Evolutionary conservation across 345 rosid genomes (phyloP).

Genomic region (Linum tenue): DNA sequence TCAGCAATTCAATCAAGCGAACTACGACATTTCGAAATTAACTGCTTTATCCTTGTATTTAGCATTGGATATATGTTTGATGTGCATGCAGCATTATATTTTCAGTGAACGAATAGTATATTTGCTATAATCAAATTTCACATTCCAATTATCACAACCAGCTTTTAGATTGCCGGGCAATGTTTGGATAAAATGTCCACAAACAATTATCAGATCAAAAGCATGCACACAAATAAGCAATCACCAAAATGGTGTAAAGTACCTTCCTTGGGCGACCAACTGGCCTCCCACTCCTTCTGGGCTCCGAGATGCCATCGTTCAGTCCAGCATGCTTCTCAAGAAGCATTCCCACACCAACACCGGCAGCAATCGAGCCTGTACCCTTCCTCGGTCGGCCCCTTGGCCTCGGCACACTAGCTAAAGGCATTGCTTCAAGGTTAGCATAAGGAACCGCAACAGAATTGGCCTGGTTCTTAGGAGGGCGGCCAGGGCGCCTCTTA

Average conservation of each 20-base stretch:
- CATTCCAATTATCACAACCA: not conserved
- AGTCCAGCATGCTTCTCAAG: conserved; percentile 34
- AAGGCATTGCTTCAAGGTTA: not conserved
- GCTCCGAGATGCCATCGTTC: conserved; percentile 19
- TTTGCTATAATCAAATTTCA: no score
- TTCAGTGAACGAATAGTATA: no score
- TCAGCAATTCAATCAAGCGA: no score
- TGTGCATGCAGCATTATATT: no score
- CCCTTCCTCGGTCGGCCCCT: conserved; percentile 54
- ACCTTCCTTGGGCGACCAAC: conserved; percentile 75
- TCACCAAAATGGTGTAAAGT: not conserved
- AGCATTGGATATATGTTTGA: no score
- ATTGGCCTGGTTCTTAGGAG: conserved; percentile 20
- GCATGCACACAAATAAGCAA: not conserved
- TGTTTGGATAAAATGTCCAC: no score
- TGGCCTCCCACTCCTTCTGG: conserved; percentile 32
- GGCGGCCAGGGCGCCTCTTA: conserved; percentile 27
- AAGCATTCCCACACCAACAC: conserved; percentile 9
- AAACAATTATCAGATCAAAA: no score
- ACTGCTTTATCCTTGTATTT: no score
- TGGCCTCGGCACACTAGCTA: conserved; percentile 18
- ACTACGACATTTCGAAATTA: no score
- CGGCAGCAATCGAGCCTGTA: conserved; percentile 3
- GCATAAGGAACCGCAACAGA: conserved; percentile 21
- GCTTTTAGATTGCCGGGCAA: not conserved